Conservation (phyloP, 257 asterid genomes). For the Coffea eugenioides region DNA sequence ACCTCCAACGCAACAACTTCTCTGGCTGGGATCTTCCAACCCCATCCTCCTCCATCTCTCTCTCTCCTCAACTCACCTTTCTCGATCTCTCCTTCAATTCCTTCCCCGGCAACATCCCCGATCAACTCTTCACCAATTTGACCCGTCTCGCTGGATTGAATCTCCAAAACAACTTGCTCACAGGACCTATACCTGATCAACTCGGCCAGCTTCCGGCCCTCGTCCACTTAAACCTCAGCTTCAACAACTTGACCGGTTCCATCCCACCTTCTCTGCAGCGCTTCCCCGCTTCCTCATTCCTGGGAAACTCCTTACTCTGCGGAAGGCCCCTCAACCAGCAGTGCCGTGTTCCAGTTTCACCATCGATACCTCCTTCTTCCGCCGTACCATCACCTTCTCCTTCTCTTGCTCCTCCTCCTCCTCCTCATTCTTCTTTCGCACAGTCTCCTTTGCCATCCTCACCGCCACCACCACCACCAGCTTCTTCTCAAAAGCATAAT, state of each 20-base stretch:
- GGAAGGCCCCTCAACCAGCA: slow-evolving; percentile 49
- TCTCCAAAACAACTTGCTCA: slow-evolving; percentile 69
- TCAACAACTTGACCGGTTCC: slow-evolving; percentile 62
- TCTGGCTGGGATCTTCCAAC: slow-evolving; percentile 39
- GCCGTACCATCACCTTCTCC: slow-evolving; percentile 34
- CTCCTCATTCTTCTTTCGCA: slow-evolving; percentile 21
- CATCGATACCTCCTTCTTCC: too few relatives aligned
- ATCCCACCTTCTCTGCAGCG: slow-evolving; percentile 55
- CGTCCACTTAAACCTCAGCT: slow-evolving; percentile 54
- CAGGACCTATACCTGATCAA: slow-evolving; percentile 57
- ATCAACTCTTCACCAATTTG: slow-evolving; percentile 34
- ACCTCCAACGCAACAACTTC: slow-evolving; percentile 39
- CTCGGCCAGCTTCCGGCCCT: slow-evolving; percentile 29
- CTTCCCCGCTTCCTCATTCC: slow-evolving; percentile 63
- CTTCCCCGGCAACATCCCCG: slow-evolving; percentile 37
- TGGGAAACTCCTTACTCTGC: slow-evolving; percentile 57
- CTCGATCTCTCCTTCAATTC: slow-evolving; percentile 45
- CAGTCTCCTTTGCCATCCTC: background rate
- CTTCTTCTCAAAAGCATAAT: slow-evolving; percentile 11
- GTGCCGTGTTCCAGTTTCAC: too few relatives aligned
- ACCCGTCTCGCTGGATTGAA: slow-evolving; percentile 51
- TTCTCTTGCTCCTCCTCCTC: slow-evolving; percentile 37
- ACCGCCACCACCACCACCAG: slow-evolving; percentile 41
- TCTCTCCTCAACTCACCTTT: slow-evolving; percentile 28
- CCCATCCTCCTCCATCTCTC: background rate